Evolutionary conservation across 2,329 filamentous ascomycete species (phyloP), one percentile per base, ranked within the genome.

Genomic region (Coniochaeta hoffmannii): DNA sequence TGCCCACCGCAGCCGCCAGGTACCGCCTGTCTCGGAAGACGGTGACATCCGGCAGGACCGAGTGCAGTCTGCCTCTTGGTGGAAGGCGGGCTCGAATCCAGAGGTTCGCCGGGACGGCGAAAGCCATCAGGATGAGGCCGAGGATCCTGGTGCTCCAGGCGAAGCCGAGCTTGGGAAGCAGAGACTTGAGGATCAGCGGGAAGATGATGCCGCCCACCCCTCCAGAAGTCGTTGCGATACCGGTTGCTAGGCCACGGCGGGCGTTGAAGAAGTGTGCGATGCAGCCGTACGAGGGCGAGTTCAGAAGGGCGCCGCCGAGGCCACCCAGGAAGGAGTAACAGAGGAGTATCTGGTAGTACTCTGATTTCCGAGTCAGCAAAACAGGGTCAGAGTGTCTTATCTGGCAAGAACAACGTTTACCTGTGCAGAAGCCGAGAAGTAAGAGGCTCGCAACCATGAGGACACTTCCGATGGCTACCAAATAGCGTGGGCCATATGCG

Each of bases 331-430:
- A 73, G 0, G 88, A 88, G 65, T 92, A 90, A 14, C 84, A 81
- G 19, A 95, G 73, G 67, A 94, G 81, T 66, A 94, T 93, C 53
- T 95, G 88, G 77, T 87, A 93, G 68, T 89, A 92, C 63, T 81
- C 71, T 77, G 60, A 9, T 9, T 17, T 26, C 22, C 15, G 26
- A 31, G 31, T 51, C 49, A 51, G 24, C 14, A 26, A 14, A 4
- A 8, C 52, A 58, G 19, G 59, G 53, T 53, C 55, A 50, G 34
- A 49, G 22, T 17, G n/a, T n/a, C 10, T 15, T 41, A 10, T 5
- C n/a, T 8, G 3, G 50, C 11, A 46, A n/a, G n/a, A n/a, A n/a
- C 12, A 30, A 32, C 53, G 55, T 55, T 58, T 60, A 80, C 78
- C 63, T 24, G 79, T 79, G 63, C 87, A 92, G 36, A 88, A 70